Conservation (phyloP, 306 rosid genomes). For the Inga oerstediana region DNA sequence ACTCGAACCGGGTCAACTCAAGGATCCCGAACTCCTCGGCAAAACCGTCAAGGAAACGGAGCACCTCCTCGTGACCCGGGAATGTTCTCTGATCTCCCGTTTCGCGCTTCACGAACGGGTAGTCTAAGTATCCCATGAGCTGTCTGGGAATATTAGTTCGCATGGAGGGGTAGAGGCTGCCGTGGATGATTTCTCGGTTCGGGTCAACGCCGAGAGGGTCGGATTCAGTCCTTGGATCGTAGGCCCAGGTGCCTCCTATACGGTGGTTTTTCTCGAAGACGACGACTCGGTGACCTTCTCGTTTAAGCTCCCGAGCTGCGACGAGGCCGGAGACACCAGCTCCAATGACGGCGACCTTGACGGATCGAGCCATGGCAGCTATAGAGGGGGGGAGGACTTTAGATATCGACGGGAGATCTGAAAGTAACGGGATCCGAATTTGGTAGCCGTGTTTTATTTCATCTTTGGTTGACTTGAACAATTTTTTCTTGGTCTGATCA, state of each 20-base stretch:
- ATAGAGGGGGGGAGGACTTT: not conserved
- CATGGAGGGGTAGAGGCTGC: slow-evolving; percentile 28
- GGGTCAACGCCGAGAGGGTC: slow-evolving; percentile 24
- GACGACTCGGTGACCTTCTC: slow-evolving; percentile 27
- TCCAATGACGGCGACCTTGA: slow-evolving; percentile 28
- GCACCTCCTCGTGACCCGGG: slow-evolving; percentile 42
- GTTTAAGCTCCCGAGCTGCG: slow-evolving; percentile 26
- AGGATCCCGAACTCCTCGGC: slow-evolving; percentile 24
- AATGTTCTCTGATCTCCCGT: slow-evolving; percentile 25
- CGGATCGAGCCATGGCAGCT: not conserved
- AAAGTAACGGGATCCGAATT: not conserved
- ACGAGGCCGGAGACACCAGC: slow-evolving; percentile 35
- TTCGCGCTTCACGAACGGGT: slow-evolving; percentile 12
- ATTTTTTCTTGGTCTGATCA: too few relatives aligned
- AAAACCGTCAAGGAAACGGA: slow-evolving; percentile 18
- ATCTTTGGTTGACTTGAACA: too few relatives aligned
- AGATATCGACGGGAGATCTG: not conserved
- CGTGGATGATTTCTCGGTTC: slow-evolving; percentile 19
- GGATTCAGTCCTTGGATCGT: slow-evolving; percentile 29
- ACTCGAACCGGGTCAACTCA: slow-evolving; percentile 14
- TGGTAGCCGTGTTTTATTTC: too few relatives aligned
- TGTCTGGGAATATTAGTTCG: slow-evolving; percentile 32
- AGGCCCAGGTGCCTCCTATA: slow-evolving; percentile 25
- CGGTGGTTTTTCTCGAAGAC: slow-evolving; percentile 31
- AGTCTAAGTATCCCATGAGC: slow-evolving; percentile 32